These are phyloP conservation scores for Eucommia ulmoides DNA, from an alignment of 257 asterid genomes.

Conservation along the genomic window DNA sequence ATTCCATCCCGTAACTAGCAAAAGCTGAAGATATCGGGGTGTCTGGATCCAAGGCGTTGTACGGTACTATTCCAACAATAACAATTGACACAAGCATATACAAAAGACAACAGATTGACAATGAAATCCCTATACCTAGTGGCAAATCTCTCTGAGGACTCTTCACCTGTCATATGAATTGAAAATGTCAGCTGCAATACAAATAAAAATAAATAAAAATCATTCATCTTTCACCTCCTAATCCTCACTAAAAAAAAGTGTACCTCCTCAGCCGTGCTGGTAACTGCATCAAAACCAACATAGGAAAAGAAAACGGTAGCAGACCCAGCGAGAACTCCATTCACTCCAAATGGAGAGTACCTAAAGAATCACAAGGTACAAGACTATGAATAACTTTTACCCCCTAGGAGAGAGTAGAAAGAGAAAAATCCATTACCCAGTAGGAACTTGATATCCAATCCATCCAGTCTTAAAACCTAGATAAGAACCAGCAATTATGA, in stretches of 20 bases:
- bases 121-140: slow-evolving; percentile 23
- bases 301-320: slow-evolving; percentile 31
- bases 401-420: slow-evolving; percentile 1
- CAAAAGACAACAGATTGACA: slow-evolving; percentile 17
- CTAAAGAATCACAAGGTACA: slow-evolving; percentile 14
- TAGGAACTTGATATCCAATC: slow-evolving; percentile 21
- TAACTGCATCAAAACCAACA: slow-evolving; percentile 27
- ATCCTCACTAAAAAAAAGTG: too few relatives aligned
- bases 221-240: too few relatives aligned
- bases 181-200: not conserved
- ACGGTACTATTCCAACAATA: slow-evolving; percentile 32
- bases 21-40: slow-evolving; percentile 32
- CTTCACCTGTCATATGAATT: slow-evolving; percentile 15
- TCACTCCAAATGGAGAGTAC: slow-evolving; percentile 24
- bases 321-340: slow-evolving; percentile 30
- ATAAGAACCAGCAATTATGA: slow-evolving; percentile 20
- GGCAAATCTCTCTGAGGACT: slow-evolving; percentile 32
- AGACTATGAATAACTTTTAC: slow-evolving; percentile 1
- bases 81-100: slow-evolving; percentile 27
- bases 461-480: slow-evolving; percentile 30
- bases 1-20: slow-evolving; percentile 23
- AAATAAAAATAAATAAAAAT: too few relatives aligned
- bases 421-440: slow-evolving; percentile 10
- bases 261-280: slow-evolving; percentile 38
- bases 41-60: slow-evolving; percentile 26